These are phyloP conservation scores for Colletotrichum tropicale DNA, from an alignment of 2,329 filamentous ascomycete species.

Conservation along the genomic window DNA sequence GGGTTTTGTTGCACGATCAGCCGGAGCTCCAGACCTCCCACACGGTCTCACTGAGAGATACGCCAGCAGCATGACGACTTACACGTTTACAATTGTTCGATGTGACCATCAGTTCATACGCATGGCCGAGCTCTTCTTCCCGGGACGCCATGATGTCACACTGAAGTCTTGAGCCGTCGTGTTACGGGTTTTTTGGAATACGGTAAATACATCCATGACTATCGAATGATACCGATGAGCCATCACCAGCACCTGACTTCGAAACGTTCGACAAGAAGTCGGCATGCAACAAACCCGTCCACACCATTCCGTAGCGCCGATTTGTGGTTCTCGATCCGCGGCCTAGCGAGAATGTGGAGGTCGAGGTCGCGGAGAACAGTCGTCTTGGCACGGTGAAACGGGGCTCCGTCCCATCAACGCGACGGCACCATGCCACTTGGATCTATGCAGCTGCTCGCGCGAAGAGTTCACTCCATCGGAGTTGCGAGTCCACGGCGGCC, in stretches of 20 bases:
- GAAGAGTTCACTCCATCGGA: neutral
- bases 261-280: neutral
- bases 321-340: neutral
- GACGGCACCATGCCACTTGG: neutral
- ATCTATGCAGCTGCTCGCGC: neutral
- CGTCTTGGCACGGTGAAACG: neutral
- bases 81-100: neutral
- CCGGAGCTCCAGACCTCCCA: neutral
- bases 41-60: neutral
- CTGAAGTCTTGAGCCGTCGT: neutral
- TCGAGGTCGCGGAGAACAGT: neutral
- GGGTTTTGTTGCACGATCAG: neutral
- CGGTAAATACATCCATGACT: neutral
- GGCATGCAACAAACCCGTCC: slow-evolving; percentile 1
- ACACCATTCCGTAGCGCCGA: neutral
- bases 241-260: neutral
- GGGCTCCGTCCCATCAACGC: neutral
- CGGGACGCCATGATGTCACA: neutral
- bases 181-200: neutral
- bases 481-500: slow-evolving; percentile 1
- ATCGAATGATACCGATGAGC: neutral
- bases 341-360: neutral
- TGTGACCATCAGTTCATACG: neutral
- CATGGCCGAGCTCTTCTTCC: neutral
- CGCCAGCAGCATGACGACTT: neutral